Evolutionary conservation across 2,329 filamentous ascomycete genomes (phyloP), one percentile per base, ranked within the genome.

Genomic region (Alternaria ethzedia): DNA sequence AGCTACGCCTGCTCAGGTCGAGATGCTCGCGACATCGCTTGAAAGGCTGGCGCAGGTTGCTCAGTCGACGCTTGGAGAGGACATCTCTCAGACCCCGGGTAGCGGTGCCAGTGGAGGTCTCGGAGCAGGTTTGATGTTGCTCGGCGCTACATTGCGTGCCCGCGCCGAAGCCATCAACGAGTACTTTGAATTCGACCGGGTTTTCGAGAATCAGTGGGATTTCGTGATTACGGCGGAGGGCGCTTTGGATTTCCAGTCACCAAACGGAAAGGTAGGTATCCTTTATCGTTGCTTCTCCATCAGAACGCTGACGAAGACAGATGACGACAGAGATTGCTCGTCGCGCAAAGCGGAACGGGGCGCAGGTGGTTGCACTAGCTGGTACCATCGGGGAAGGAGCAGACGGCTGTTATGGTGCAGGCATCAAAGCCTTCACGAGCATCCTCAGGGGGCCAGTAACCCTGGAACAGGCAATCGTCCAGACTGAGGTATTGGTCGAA

Each of bases 221-320:
- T 78, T 87, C 8, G 83, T 86, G 0, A 78, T 87, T 65, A 87
- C 85, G 0, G 85, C 84, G 2, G 85, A 87, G 68, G 85, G 85
- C 1, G 83, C 83, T 10, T 80, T 87, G 15, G 85, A 87, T 65
- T 79, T 81, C 49, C 85, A 86, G 65, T 86, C 84, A 0, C 82
- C 84, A 0, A 76, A 80, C 46, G 85, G 85, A 3, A 87, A 54
- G 61, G 59, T 57, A 13, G 32, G 32, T 21, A 32, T 6, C 36
- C 26, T 28, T 32, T 51, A 10, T 30, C 21, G 45, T 32, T 3
- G 30, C 17, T 41, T 8, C 17, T 49, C 32, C 17, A 23, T 12
- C 17, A 25, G 8, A 20, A 21, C 26, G 26, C 60, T 63, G 32
- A 63, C 15, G 51, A 32, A 36, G 47, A 54, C 41, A 87, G 70